Evolutionary conservation across 768 basidiomycete genomes (phyloP).

Genomic region (Mycena alexandri): DNA sequence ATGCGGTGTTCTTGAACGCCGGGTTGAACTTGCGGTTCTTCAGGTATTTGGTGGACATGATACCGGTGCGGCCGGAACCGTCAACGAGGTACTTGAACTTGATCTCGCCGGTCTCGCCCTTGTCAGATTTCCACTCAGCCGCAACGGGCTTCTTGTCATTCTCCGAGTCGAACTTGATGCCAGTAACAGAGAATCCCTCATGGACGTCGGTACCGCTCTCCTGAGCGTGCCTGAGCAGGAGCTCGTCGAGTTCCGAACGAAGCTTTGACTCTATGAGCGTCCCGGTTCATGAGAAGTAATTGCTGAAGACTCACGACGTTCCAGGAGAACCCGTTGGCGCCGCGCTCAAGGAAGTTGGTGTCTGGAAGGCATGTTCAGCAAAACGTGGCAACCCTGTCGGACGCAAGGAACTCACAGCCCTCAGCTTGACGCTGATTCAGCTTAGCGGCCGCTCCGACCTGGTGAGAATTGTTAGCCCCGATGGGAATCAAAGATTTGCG

Average conservation of each 20-base stretch:
- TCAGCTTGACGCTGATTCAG: conserved; percentile 20
- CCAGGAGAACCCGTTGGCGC: conserved; percentile 48
- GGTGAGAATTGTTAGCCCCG: background rate
- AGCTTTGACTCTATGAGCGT: conserved; percentile 7
- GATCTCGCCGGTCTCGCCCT: conserved; percentile 54
- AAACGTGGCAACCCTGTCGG: no score
- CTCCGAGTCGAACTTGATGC: conserved; percentile 57
- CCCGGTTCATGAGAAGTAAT: background rate
- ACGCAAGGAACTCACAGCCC: conserved; percentile 4
- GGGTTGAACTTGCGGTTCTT: conserved; percentile 66
- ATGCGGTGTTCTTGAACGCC: conserved; percentile 16
- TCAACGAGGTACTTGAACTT: conserved; percentile 73
- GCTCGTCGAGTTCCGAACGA: conserved; percentile 40
- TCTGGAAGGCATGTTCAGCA: conserved; percentile 41
- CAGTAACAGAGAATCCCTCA: conserved; percentile 58
- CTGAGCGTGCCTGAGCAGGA: conserved; percentile 42
- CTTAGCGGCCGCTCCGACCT: conserved; percentile 20
- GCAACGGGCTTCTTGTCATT: conserved; percentile 49
- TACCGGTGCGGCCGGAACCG: conserved; percentile 69
- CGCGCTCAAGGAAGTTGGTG: conserved; percentile 49
- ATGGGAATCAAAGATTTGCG: background rate
- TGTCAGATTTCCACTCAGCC: conserved; percentile 52
- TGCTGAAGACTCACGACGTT: conserved; percentile 48
- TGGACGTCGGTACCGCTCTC: conserved; percentile 61
- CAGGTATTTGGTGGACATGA: conserved; percentile 71